These are phyloP conservation scores for Debaryomyces sp. DNA, from an alignment of 1,139 yeast species.

Conservation along the genomic window DNA sequence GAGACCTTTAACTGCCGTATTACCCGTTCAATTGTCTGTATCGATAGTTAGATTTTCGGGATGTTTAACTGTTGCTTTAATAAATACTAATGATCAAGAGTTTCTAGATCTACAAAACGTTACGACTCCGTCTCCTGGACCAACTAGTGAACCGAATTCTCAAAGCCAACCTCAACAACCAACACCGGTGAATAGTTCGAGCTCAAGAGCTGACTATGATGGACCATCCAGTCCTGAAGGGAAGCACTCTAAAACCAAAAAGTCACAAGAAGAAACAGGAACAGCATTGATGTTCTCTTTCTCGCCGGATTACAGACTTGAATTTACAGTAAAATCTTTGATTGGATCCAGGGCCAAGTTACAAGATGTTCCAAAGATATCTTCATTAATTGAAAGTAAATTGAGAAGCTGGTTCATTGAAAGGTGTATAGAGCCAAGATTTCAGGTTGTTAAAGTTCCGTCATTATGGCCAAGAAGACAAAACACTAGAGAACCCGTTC, in stretches of 20 bases:
- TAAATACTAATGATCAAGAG: conserved; percentile 51
- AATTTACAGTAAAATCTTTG: conserved; percentile 80
- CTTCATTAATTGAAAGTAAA: conserved; percentile 79
- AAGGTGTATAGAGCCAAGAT: conserved; percentile 91
- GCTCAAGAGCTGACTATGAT: not conserved
- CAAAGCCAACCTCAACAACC: not conserved
- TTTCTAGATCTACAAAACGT: conserved; percentile 17
- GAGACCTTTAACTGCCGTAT: conserved; percentile 76
- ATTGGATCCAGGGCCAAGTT: conserved; percentile 92
- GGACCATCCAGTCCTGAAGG: not conserved
- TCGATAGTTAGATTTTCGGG: conserved; percentile 95
- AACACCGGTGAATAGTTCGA: conserved; percentile 6
- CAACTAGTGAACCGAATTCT: not conserved
- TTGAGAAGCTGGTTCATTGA: conserved; percentile 90
- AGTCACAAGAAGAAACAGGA: conserved; percentile 32
- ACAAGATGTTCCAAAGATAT: conserved; percentile 90
- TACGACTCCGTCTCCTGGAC: not conserved
- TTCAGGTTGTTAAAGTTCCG: conserved; percentile 81
- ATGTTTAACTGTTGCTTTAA: conserved; percentile 78
- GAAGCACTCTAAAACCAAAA: conserved; percentile 6
- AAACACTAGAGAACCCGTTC: conserved; percentile 55
- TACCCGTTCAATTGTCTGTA: conserved; percentile 82
- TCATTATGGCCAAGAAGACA: conserved; percentile 88
- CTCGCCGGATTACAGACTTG: conserved; percentile 86
- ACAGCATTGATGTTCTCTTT: conserved; percentile 87